Percentiles rank a stretch among this genome's conserved stretches.
These are phyloP conservation scores for Phytomonas sp. DNA, from an alignment of 208 protist species.

Conservation along the genomic window DNA sequence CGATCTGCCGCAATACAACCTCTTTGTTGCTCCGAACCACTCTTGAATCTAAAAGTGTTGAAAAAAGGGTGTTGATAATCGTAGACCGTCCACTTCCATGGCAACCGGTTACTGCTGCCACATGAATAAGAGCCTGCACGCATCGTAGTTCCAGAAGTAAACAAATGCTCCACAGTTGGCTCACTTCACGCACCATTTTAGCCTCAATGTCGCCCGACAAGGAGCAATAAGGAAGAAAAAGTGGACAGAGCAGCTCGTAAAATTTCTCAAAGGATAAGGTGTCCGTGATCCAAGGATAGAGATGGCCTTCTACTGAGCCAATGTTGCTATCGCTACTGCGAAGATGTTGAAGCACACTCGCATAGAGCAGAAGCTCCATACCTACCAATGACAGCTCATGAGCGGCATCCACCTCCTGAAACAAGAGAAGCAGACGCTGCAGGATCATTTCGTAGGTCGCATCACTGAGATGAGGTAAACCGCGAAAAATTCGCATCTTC, in stretches of 20 bases:
- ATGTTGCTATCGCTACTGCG: background rate
- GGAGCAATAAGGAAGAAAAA: slow-evolving; percentile 18
- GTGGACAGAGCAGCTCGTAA: slow-evolving; percentile 21
- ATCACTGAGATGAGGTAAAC: slow-evolving; percentile 25
- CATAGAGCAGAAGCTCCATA: slow-evolving; percentile 40
- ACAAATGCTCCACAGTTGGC: too few relatives aligned
- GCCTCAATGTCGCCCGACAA: slow-evolving; percentile 14
- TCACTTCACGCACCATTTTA: too few relatives aligned
- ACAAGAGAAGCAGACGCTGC: slow-evolving; percentile 20
- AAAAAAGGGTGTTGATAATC: slow-evolving; percentile 14
- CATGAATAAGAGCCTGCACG: slow-evolving; percentile 8
- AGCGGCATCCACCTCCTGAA: slow-evolving; percentile 13
- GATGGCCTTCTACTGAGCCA: too few relatives aligned
- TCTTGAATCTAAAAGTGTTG: too few relatives aligned
- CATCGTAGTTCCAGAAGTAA: too few relatives aligned
- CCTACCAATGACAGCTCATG: slow-evolving; percentile 16
- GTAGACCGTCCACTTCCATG: slow-evolving; percentile 24
- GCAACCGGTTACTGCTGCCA: slow-evolving; percentile 20
- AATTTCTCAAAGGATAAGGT: slow-evolving; percentile 21
- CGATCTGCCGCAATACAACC: slow-evolving; percentile 21
- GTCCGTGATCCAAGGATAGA: too few relatives aligned
- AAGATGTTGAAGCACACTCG: slow-evolving; percentile 15
- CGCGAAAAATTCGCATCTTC: slow-evolving; percentile 27
- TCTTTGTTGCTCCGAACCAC: slow-evolving; percentile 6
- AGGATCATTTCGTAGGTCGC: slow-evolving; percentile 23